Evolutionary conservation across 495 filamentous ascomycete species (phyloP), one percentile per base, ranked within the genome.

Genomic region (Neurospora sp.): DNA sequence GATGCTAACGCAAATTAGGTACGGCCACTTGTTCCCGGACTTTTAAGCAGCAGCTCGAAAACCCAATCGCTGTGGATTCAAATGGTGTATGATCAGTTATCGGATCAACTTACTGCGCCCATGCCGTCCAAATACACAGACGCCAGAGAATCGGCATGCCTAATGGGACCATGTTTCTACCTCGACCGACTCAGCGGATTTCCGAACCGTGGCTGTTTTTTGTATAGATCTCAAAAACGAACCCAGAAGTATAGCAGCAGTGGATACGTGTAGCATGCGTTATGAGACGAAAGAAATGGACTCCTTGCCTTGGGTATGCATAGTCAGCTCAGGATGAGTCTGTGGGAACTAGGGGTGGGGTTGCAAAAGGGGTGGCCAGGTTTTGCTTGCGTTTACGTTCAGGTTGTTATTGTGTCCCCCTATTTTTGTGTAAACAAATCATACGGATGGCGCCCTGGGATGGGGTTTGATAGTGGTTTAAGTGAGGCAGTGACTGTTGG

Each of bases 11-110:
- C 42, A 73, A 69, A 73, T 69, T 71, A 62, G 72, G 74, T 42
- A n/a, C 27, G 54, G 54, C 3, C 54, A 75, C 49, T 27, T 76
- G 73, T 76, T 78, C 60, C 69, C 69, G 9, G 75, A 78, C 41
- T 76, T 76, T 42, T 76, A 35, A 73, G 27, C 23, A 73, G 27
- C 54, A 35, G 49, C 49, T 27, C 49, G 49, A 66, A 11, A n/a
- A 8, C 12, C 27, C 2, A 14, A 37, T 7, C 14, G 54, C 27
- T 66, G 14, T 37, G 54, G 27, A 18, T 9, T 66, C 12, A 27
- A 66, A 37, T 35, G 27, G 54, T 60, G 49, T 66, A 66, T 66
- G 9, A 66, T 66, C 6, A 27, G 1, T 66, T 6, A 6, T 14
- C 20, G 2, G 2, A 27, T 60, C 6, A 35, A 14, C 49, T 60